Evolutionary conservation across 1,284 basidiomycete genomes (phyloP).

Genomic region (Pholiota adiposa): DNA sequence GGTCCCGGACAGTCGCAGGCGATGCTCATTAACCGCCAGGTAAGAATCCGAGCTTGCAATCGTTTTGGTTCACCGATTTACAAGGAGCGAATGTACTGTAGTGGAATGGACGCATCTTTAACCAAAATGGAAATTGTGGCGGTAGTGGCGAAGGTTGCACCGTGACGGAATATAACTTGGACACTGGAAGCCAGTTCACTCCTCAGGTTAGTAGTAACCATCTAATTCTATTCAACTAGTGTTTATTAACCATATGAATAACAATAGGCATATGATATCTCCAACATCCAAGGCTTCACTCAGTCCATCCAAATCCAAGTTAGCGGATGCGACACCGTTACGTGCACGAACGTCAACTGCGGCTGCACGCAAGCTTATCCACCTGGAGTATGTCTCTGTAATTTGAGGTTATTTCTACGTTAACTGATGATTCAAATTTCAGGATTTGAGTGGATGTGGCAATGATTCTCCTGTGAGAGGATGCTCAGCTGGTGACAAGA

Average conservation of each 20-base stretch:
- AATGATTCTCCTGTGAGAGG: constrained; percentile 40
- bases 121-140: constrained; percentile 39
- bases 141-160: constrained; percentile 40
- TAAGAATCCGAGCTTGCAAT: constrained; percentile 9
- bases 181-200: constrained; percentile 40
- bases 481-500: constrained; percentile 34
- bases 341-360: constrained; percentile 41
- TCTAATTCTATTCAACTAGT: neutral
- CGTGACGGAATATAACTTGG: constrained; percentile 43
- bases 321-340: constrained; percentile 38
- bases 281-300: constrained; percentile 47
- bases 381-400: constrained; percentile 33
- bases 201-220: constrained; percentile 33
- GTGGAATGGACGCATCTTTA: constrained; percentile 47
- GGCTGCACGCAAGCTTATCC: constrained; percentile 41
- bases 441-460: constrained; percentile 41
- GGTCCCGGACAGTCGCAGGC: constrained; percentile 30
- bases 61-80: too few species aligned
- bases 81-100: constrained; percentile 13
- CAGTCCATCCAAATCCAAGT: constrained; percentile 41
- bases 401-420: neutral
- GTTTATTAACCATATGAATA: neutral
- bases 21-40: constrained; percentile 34
- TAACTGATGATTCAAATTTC: neutral
- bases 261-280: constrained; percentile 42